Conservation (phyloP, 108 stramenopile genomes). For the Cylindrotheca fusiformis region DNA sequence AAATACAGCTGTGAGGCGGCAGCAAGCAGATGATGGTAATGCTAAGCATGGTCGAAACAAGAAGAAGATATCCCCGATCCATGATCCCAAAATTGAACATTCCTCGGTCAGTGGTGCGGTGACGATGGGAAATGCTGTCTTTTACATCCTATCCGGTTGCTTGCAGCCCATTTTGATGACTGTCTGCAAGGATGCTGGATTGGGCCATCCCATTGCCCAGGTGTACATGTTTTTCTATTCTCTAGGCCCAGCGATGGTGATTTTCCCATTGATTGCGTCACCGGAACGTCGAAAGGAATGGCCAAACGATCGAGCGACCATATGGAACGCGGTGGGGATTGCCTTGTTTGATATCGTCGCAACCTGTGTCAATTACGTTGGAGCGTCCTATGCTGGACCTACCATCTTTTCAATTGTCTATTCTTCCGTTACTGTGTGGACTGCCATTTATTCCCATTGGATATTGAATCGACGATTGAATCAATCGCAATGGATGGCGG, state of each 20-base stretch:
- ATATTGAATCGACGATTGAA: constrained; percentile 44
- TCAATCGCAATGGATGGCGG: constrained; percentile 49
- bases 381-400: constrained; percentile 60
- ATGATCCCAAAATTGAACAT: no score
- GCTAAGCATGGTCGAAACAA: no score
- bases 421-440: constrained; percentile 64
- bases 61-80: no score
- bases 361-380: constrained; percentile 57
- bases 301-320: constrained; percentile 13
- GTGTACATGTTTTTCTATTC: constrained; percentile 78
- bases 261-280: constrained; percentile 9
- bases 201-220: constrained; percentile 59
- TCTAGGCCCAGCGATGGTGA: constrained; percentile 40
- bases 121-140: neutral
- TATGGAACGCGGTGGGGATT: constrained; percentile 40
- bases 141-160: constrained; percentile 61
- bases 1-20: no score
- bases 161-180: constrained; percentile 73
- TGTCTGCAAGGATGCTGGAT: constrained; percentile 48
- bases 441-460: constrained; percentile 58
- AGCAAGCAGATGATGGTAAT: no score
- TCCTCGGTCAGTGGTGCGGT: no score
- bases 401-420: constrained; percentile 74
- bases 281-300: constrained; percentile 4
- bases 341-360: constrained; percentile 60